Evolutionary conservation across 1,284 basidiomycete genomes (phyloP).

Genomic region (Marasmius tenuissimus): DNA sequence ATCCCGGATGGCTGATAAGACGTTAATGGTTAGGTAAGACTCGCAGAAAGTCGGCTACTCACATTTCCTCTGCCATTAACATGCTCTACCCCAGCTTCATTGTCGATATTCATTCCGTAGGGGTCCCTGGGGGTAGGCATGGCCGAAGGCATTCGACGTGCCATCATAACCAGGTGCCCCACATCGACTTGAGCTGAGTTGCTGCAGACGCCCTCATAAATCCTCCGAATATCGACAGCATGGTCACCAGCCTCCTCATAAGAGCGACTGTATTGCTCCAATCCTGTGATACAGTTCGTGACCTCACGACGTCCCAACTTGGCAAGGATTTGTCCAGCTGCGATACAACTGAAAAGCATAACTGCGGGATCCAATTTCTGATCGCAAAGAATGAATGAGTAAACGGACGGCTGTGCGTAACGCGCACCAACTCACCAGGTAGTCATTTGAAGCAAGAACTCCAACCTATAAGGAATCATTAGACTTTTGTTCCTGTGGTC

Average conservation of each 20-base stretch:
- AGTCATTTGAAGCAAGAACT: conserved; percentile 81
- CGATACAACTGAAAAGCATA: conserved; percentile 82
- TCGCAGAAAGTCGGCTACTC: not conserved
- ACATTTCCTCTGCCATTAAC: not conserved
- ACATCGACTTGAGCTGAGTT: conserved; percentile 11
- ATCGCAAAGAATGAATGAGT: not conserved
- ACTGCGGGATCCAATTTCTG: conserved; percentile 80
- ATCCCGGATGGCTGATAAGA: not conserved
- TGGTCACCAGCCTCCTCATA: conserved; percentile 85
- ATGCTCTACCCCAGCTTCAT: not conserved
- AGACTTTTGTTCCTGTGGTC: not conserved
- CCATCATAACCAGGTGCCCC: not conserved
- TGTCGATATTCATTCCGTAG: not conserved
- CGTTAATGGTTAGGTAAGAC: not conserved
- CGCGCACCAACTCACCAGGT: conserved; percentile 51
- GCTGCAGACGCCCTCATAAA: conserved; percentile 43
- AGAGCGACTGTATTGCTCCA: conserved; percentile 84
- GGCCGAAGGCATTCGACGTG: not conserved
- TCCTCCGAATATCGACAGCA: conserved; percentile 64
- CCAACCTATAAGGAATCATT: conserved; percentile 48
- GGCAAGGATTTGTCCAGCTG: conserved; percentile 81
- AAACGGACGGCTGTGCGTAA: conserved; percentile 12
- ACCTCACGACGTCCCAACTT: conserved; percentile 81
- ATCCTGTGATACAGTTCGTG: conserved; percentile 76
- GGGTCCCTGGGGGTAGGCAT: not conserved